phyloP scores from a whole-genome alignment of 108 stramenopile genomes.

The Skeletonema grethae region DNA sequence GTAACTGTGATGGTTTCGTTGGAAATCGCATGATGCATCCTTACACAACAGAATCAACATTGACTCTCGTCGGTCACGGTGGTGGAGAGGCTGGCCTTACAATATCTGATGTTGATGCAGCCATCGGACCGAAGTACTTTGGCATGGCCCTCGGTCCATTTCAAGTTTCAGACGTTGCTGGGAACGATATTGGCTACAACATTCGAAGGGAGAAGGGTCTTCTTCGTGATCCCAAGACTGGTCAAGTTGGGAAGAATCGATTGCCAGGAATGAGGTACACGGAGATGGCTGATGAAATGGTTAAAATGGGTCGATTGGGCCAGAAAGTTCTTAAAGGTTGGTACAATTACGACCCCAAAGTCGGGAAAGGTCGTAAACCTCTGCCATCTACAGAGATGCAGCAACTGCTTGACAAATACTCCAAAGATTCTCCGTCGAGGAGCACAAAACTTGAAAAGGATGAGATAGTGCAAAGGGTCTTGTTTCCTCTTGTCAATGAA shows the following conservation, averaged over 20 bases:
- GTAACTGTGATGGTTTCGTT: slow-evolving; percentile 98
- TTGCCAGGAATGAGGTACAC: slow-evolving; percentile 73
- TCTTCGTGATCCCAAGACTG: slow-evolving; percentile 52
- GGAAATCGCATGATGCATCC: slow-evolving; percentile 95
- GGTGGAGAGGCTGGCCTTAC: slow-evolving; percentile 55
- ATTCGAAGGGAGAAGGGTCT: slow-evolving; percentile 82
- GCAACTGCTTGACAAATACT: slow-evolving; percentile 55
- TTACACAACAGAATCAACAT: slow-evolving; percentile 74
- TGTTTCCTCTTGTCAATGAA: slow-evolving; percentile 95
- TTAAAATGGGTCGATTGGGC: slow-evolving; percentile 85
- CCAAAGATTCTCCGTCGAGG: slow-evolving; percentile 29
- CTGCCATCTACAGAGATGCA: slow-evolving; percentile 81
- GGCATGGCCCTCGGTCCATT: slow-evolving; percentile 93
- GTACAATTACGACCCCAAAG: slow-evolving; percentile 82
- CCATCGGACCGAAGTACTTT: slow-evolving; percentile 58
- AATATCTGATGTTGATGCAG: slow-evolving; percentile 74
- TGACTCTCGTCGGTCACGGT: slow-evolving; percentile 64
- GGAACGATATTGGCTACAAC: slow-evolving; percentile 92
- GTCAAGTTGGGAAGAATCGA: slow-evolving; percentile 51
- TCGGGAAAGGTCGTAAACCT: slow-evolving; percentile 83
- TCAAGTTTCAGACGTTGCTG: slow-evolving; percentile 92
- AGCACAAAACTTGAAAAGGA: slow-evolving; percentile 46
- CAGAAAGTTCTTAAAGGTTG: slow-evolving; percentile 90
- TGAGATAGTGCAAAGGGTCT: slow-evolving; percentile 69
- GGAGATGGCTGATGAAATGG: slow-evolving; percentile 89